Percentiles rank a stretch among this genome's conserved stretches.
These are phyloP conservation scores for Actinidia chinensis DNA, from an alignment of 179 eudicot genomes.

Conservation along the genomic window DNA sequence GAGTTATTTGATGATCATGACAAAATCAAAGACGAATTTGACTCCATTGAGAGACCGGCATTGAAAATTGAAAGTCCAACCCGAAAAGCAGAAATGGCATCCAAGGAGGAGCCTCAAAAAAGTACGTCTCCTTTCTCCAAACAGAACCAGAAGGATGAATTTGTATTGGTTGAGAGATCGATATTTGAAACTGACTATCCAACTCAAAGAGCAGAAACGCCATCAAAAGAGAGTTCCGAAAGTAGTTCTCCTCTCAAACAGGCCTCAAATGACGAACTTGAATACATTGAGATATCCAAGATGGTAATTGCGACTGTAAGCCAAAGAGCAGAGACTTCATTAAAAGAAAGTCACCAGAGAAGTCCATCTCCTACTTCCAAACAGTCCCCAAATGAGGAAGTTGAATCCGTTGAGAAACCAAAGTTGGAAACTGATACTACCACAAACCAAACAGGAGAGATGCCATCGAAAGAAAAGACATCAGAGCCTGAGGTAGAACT, in stretches of 20 bases:
- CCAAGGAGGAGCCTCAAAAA: conserved; percentile 34
- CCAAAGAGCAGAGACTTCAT: conserved; percentile 19
- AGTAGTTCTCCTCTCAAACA: conserved; percentile 16
- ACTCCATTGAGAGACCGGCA: conserved; percentile 55
- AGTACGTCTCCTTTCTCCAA: conserved; percentile 23
- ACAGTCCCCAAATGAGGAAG: conserved; percentile 12
- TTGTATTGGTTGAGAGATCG: conserved; percentile 39
- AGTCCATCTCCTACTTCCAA: conserved; percentile 13
- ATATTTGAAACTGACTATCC: conserved; percentile 26
- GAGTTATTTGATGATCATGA: conserved; percentile 50
- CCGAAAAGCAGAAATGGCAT: conserved; percentile 31
- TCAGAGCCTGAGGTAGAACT: conserved; percentile 23
- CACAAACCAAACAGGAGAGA: conserved; percentile 7
- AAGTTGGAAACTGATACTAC: conserved; percentile 20
- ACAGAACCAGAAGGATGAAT: conserved; percentile 28
- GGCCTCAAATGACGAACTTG: conserved; percentile 7
- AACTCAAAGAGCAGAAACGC: conserved; percentile 19
- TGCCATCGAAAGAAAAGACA: conserved; percentile 1
- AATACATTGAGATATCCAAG: conserved; percentile 7
- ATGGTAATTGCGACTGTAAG: conserved; percentile 21
- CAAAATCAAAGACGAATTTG: conserved; percentile 56
- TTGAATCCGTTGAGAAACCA: conserved; percentile 1
- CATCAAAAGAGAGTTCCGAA: conserved; percentile 21
- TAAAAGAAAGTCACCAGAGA: conserved; percentile 17
- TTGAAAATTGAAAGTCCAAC: conserved; percentile 49